Conservation (phyloP, 306 rosid genomes). For the Medicago ruthenica region DNA sequence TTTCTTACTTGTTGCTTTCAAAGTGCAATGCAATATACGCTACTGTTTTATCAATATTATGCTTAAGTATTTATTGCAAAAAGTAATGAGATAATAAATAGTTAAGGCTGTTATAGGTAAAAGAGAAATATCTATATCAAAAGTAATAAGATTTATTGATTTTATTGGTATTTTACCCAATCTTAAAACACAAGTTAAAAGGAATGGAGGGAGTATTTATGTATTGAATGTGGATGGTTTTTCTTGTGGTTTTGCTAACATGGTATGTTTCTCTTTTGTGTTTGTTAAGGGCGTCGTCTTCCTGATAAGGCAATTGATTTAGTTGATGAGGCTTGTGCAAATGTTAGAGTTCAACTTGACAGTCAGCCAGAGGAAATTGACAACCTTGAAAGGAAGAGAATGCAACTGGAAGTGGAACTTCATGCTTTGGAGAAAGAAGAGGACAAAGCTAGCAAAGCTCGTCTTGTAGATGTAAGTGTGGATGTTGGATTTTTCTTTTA, state of each 20-base stretch:
- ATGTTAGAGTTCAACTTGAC: conserved; percentile 93
- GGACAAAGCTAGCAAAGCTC: conserved; percentile 93
- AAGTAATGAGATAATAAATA: too few species aligned
- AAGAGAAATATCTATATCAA: too few species aligned
- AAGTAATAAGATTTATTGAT: too few species aligned
- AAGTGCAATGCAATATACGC: too few species aligned
- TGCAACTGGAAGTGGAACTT: conserved; percentile 84
- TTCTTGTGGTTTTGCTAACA: background rate
- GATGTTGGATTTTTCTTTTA: background rate
- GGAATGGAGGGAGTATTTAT: background rate
- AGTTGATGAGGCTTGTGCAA: conserved; percentile 94
- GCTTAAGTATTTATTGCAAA: too few species aligned
- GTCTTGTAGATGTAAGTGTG: conserved; percentile 73
- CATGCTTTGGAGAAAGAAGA: conserved; percentile 87
- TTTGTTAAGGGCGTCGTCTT: conserved; percentile 75
- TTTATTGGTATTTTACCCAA: background rate
- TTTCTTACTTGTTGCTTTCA: too few species aligned
- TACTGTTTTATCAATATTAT: too few species aligned
- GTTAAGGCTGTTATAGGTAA: too few species aligned
- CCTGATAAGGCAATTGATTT: conserved; percentile 92
- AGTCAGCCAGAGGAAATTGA: conserved; percentile 97
- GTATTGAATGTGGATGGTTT: background rate
- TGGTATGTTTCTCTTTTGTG: conserved; percentile 36
- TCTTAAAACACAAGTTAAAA: too few species aligned
- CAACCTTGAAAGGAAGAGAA: conserved; percentile 76